Evolutionary conservation across 192 early-diverging fungal species (phyloP), one percentile per base, ranked within the genome.

Genomic region (Podila horticola): DNA sequence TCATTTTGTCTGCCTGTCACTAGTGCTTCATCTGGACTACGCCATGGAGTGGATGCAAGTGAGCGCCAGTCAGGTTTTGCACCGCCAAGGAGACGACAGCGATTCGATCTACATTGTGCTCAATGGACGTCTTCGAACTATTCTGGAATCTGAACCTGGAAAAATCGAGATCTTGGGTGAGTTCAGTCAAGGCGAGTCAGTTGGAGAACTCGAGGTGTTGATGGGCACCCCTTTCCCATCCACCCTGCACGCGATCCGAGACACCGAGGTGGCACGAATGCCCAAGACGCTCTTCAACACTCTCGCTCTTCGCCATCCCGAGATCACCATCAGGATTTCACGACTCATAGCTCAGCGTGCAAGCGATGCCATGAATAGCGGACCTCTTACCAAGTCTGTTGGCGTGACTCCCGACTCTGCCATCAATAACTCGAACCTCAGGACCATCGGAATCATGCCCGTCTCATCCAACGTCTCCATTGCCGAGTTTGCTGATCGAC

Each of bases 231-330:
- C 90, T 4, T 91, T 94, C 55, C 89, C 89, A 22, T 92, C 92
- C 24, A 99, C 96, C 7, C 86, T 99, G 29, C 97, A 99, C 71
- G 98, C 98, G 3, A 99, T 99, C 71, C 93, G 98, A 51, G 98
- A 99, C 76, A 92, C 96, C 0, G 97, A 99, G 84, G 88, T 99
- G 28, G 96, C 96, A 24, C 90, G 97, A 15, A 94, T 99, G 85
- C 98, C 98, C 7, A 95, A 94, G 58, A 95, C 96, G 1, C 86
- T 99, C 52, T 98, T 99, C 82, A 93, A 95, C 71, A 93, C 97
- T 20, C 89, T 99, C 55, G 94, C 97, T 29, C 79, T 91, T 50
- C 86, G 92, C 22, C 92, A 97, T 66, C 97, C 98, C 4, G 94
- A 94, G 41, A 94, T 99, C 68, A 97, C 95, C 4, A 91, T 99